Conservation (phyloP, 164 flowering plant genomes). For the Vitis vinifera region DNA sequence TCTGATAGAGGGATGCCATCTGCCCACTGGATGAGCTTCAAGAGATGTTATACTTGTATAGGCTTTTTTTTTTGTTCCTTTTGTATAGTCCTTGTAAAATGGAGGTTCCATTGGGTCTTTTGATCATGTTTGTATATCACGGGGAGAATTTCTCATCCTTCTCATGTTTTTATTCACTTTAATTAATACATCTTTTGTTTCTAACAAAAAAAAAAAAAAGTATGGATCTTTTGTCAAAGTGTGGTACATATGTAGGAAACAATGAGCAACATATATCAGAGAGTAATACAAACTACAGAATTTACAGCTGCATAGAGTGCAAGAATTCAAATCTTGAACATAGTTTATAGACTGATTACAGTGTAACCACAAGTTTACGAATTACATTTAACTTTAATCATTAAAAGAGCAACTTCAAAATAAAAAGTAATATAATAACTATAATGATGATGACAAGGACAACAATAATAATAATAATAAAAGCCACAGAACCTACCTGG, state of each 20-base stretch:
- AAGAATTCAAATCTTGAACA: background rate
- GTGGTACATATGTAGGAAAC: background rate
- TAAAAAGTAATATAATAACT: no score
- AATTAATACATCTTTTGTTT: no score
- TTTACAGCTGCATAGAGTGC: background rate
- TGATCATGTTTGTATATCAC: no score
- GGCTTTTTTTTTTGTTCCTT: no score
- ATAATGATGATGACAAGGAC: no score
- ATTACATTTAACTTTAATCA: background rate
- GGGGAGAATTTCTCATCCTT: no score
- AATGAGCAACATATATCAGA: background rate
- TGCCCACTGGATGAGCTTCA: no score
- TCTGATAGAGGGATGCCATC: background rate
- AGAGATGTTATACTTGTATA: no score
- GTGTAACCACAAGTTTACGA: background rate
- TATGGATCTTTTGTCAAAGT: background rate
- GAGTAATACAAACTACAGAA: background rate
- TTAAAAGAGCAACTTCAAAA: background rate
- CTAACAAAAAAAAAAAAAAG: no score
- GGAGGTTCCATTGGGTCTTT: background rate
- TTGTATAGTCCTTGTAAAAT: background rate
- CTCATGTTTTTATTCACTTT: no score
- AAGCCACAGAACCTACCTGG: slow-evolving; percentile 52
- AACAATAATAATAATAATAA: background rate
- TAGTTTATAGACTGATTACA: background rate